Base-by-base conservation (phyloP, 257 asterid species). In the Schizonepeta tenuifolia region DNA sequence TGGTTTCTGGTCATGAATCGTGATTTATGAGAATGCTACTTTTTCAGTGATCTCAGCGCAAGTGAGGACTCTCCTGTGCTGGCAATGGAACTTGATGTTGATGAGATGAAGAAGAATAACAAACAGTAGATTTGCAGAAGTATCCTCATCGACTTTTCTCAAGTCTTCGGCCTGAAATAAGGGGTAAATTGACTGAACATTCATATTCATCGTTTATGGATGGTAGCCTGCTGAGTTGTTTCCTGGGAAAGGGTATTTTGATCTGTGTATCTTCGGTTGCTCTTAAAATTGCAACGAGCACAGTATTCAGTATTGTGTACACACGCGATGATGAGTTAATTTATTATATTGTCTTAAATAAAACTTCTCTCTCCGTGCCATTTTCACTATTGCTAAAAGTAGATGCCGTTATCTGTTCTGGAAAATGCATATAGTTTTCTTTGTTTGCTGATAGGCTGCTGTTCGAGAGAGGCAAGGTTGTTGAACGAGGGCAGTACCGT, bases 51-150 rank as follows among this genome's bases (percentile, higher is more conserved):
- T 58, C 66, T 73, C 36, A 80, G 97, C 70, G 35, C 77, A 21
- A 57, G 5, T 56, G 67, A 81, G 76, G 97, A 91, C 72, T 78
- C 87, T 5, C 84, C 92, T 7, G 84, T 91, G 67, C 83, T 91
- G 53, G 96, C 81, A 70, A 81, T 91, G 38, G 97, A 91, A 83
- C 87, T 88, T 61, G 97, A 91, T 60, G 90, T 91, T n/a, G 90
- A 87, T 40, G 97, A 91, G 79, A 81, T 91, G 96, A 83, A 77
- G n/a, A 86, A 86, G 66, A 85, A 77, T 79, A 90, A 88, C 78
- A 91, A 82, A 82, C 79, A 78, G n/a, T 87, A 84, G 80, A 62
- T 43, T 44, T 21, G 46, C 35, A 4, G 17, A 26, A 12, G 61
- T 18, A 57, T 40, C 40, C 33, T 74, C 49, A 78, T 65, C 70